Evolutionary conservation across 352 stramenopile species (phyloP).

Genomic region (Pythium plurisporium): DNA sequence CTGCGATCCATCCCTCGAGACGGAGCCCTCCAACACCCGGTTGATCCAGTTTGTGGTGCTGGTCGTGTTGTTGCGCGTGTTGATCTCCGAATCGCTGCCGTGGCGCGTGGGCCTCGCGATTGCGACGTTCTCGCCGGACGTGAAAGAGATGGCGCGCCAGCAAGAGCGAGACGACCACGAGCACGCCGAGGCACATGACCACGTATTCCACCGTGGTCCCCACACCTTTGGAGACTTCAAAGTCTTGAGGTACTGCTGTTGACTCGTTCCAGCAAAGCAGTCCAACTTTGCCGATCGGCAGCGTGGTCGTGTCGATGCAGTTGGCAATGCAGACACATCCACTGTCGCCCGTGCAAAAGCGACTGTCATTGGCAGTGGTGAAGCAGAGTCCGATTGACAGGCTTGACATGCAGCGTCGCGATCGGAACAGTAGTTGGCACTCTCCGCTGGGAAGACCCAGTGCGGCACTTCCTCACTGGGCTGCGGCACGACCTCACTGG

Average conservation of each 20-base stretch:
- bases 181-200: neutral
- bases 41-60: no score
- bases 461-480: neutral
- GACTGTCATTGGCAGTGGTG: neutral
- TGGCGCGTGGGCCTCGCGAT: no score
- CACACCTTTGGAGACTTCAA: no score
- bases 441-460: conserved; percentile 4
- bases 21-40: no score
- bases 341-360: conserved; percentile 8
- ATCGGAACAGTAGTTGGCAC: conserved; percentile 3
- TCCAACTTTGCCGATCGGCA: neutral
- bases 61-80: no score
- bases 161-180: neutral
- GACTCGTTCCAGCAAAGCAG: neutral
- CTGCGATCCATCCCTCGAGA: no score
- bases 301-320: neutral
- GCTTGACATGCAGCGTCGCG: neutral
- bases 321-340: conserved; percentile 9
- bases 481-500: neutral
- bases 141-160: neutral
- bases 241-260: no score
- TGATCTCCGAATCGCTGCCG: no score
- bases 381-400: neutral
- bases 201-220: conserved; percentile 1
- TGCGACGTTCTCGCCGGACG: neutral